These are phyloP conservation scores for Caulochytrium protostelioides DNA, from an alignment of 371 early-diverging fungal species.

Conservation along the genomic window DNA sequence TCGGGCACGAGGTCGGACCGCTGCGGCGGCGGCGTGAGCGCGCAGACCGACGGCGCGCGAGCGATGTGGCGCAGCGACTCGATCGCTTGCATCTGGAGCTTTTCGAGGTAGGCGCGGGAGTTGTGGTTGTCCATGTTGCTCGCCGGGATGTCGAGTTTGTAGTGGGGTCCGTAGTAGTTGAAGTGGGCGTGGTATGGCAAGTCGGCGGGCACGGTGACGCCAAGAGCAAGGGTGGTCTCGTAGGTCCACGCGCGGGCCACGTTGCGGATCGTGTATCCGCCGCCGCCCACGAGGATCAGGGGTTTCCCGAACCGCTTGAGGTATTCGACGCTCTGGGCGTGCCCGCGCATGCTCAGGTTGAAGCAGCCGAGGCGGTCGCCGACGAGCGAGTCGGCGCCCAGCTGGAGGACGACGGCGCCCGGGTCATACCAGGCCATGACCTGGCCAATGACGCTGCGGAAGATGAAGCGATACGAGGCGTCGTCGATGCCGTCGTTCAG, in stretches of 20 bases:
- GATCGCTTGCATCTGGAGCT: no score
- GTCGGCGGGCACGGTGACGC: constrained; percentile 44
- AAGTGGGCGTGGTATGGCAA: constrained; percentile 86
- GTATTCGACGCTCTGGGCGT: constrained; percentile 82
- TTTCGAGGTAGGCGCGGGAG: constrained; percentile 68
- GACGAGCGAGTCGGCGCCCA: constrained; percentile 97
- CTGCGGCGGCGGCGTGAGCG: no score
- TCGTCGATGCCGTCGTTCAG: constrained; percentile 95
- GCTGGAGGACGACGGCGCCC: constrained; percentile 93
- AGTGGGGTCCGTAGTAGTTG: constrained; percentile 62
- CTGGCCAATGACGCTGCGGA: constrained; percentile 42
- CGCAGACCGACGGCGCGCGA: constrained; percentile 91
- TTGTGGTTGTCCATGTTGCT: constrained; percentile 94
- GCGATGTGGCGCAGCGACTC: constrained; percentile 73
- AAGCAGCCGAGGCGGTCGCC: constrained; percentile 98
- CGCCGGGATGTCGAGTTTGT: constrained; percentile 70
- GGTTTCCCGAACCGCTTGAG: constrained; percentile 85
- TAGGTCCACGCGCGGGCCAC: constrained; percentile 96
- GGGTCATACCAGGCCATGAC: constrained; percentile 91
- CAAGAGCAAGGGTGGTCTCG: constrained; percentile 85
- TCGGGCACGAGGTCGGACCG: no score
- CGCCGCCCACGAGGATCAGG: constrained; percentile 89
- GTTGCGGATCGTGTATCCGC: constrained; percentile 98
- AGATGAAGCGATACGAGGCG: constrained; percentile 37
- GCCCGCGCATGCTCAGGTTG: constrained; percentile 79